phyloP scores from a whole-genome alignment of 2,329 filamentous ascomycete genomes.

The Hypoxylon sp. region DNA sequence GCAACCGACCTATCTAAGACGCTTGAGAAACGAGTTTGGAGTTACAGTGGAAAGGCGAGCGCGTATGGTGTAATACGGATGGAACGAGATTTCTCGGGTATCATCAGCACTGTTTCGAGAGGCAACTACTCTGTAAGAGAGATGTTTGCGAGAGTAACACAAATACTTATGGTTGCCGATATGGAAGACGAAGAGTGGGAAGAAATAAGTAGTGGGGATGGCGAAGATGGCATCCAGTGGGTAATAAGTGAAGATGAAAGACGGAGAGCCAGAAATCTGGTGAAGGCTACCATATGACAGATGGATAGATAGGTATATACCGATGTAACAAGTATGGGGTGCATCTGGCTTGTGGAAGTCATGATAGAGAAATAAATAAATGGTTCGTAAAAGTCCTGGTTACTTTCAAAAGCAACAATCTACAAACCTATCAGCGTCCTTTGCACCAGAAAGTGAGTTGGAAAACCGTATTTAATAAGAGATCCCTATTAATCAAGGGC shows the following conservation, averaged over 20 bases:
- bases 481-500: not conserved
- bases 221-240: conserved; percentile 73
- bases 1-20: conserved; percentile 81
- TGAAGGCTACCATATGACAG: conserved; percentile 54
- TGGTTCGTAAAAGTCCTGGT: not conserved
- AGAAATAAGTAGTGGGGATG: conserved; percentile 66
- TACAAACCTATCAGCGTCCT: not conserved
- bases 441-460: not conserved
- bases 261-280: conserved; percentile 73
- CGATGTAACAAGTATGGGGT: conserved; percentile 28
- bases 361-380: conserved; percentile 19
- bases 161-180: conserved; percentile 81
- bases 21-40: conserved; percentile 90
- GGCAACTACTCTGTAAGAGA: conserved; percentile 79
- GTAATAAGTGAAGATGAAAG: conserved; percentile 74
- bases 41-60: conserved; percentile 83
- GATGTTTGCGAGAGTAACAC: conserved; percentile 74
- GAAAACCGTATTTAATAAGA: not conserved
- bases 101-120: conserved; percentile 72
- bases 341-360: conserved; percentile 19
- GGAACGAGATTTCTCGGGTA: conserved; percentile 79
- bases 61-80: conserved; percentile 80
- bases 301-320: conserved; percentile 16
- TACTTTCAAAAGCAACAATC: not conserved
- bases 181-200: conserved; percentile 90